Evolutionary conservation across 2,329 filamentous ascomycete species (phyloP), one percentile per base, ranked within the genome.

Genomic region (Chrysoporthe cubensis): DNA sequence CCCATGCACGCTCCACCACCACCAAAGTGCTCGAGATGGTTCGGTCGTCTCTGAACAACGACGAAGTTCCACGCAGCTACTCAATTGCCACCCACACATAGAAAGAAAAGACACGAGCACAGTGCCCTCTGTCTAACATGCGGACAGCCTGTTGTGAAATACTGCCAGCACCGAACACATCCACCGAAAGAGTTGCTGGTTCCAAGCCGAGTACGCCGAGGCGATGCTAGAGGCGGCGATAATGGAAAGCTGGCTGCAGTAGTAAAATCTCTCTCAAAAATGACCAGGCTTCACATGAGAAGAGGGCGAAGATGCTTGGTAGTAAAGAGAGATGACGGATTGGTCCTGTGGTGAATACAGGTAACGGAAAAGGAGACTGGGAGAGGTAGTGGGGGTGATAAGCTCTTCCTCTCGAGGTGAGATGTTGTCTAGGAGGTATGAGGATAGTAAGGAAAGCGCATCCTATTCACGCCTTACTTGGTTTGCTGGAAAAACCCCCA

Each of bases 401-500:
- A 37, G 43, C 21, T 44, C n/a, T 46, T 32, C 34, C 59, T 46
- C 43, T 11, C 21, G n/a, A 37, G 6, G 14, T 1, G 26, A 34
- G 26, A 18, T 44, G 59, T 6, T 44, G 42, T 46, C 42, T 32
- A 46, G 43, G 26, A 34, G 59, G 34, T 60, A 58, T 18, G 43
- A 40, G 57, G 44, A 62, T 40, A 58, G 44, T 48, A 65, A 67
- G 66, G 65, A 72, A 63, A 69, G 61, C 34, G 66, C 32, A 69
- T 52, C 60, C 66, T 71, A 76, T 74, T 73, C 75, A 74, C 64
- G 73, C 73, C 69, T 73, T 69, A 73, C 71, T 72, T 72, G 50
- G 70, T 67, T 70, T 60, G 68, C 58, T 43, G 76, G 72, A 71
- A 78, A 79, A 62, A 78, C 57, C 9, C 57, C 77, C 64, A 76